These are phyloP conservation scores for Corinectria fuckeliana DNA, from an alignment of 2,329 filamentous ascomycete species.

Conservation along the genomic window DNA sequence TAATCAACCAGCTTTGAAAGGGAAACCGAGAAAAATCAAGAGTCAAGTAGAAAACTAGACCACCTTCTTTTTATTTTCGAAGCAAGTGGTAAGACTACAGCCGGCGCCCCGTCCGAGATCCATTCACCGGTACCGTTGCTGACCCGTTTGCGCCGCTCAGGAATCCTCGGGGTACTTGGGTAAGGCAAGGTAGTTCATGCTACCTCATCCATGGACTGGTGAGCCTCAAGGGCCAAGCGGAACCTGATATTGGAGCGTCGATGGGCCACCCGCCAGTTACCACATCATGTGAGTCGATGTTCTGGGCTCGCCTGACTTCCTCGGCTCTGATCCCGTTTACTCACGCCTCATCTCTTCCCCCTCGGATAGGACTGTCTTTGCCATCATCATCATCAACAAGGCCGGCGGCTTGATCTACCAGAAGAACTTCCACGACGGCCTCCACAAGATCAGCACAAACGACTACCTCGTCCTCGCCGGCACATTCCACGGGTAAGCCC, in stretches of 20 bases:
- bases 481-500: conserved; percentile 86
- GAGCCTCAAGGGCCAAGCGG: conserved; percentile 30
- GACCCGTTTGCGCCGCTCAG: conserved; percentile 1
- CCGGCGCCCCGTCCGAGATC: not conserved
- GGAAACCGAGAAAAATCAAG: not conserved
- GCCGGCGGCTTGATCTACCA: conserved; percentile 96
- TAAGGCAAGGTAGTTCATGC: conserved; percentile 20
- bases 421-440: conserved; percentile 85
- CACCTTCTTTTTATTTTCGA: not conserved
- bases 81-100: not conserved
- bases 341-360: conserved; percentile 5
- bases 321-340: conserved; percentile 7
- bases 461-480: conserved; percentile 97
- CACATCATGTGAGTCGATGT: conserved; percentile 28
- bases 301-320: not conserved
- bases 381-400: conserved; percentile 98
- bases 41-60: too few relatives aligned
- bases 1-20: not conserved
- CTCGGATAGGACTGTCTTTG: conserved; percentile 80
- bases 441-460: conserved; percentile 90
- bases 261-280: conserved; percentile 11
- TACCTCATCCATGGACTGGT: conserved; percentile 27
- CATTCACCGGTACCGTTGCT: too few relatives aligned
- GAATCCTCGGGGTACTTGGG: conserved; percentile 13
- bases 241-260: conserved; percentile 16